Evolutionary conservation across 176 grass and related monocot species (phyloP).

Genomic region (Ensete ventricosum): DNA sequence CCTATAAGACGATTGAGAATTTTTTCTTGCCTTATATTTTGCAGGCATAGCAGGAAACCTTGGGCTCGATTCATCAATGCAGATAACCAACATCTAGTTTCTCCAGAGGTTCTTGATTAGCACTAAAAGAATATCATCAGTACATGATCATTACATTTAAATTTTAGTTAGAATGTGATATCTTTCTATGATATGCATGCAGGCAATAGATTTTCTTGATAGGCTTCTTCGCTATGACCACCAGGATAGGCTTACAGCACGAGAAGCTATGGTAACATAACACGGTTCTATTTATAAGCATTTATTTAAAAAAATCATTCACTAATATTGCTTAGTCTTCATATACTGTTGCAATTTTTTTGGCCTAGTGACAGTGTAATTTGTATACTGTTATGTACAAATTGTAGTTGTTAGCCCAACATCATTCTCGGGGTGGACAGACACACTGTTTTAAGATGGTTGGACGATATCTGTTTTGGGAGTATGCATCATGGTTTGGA

Average conservation of each 20-base stretch:
- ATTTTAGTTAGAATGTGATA: not conserved
- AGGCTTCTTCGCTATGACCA: slow-evolving; percentile 93
- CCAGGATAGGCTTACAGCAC: slow-evolving; percentile 84
- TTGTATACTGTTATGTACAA: not conserved
- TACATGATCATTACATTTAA: not conserved
- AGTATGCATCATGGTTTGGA: too few species aligned
- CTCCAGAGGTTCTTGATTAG: slow-evolving; percentile 56
- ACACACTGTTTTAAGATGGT: too few species aligned
- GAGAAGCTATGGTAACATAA: slow-evolving; percentile 88
- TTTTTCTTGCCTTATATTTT: not conserved
- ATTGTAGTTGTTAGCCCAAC: not conserved
- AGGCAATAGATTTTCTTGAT: slow-evolving; percentile 98
- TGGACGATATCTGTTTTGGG: too few species aligned
- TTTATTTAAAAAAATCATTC: not conserved
- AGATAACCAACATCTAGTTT: slow-evolving; percentile 88
- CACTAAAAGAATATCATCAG: not conserved
- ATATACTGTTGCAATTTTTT: not conserved
- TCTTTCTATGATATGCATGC: slow-evolving; percentile 15
- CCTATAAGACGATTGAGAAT: not conserved
- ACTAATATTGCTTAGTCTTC: not conserved
- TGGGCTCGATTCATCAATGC: slow-evolving; percentile 89
- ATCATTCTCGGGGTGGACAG: not conserved
- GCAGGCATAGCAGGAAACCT: slow-evolving; percentile 75
- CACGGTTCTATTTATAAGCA: not conserved
- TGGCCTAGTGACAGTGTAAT: not conserved